phyloP scores from a whole-genome alignment of 2,329 filamentous ascomycete genomes.

The Trichoderma koningiopsis region DNA sequence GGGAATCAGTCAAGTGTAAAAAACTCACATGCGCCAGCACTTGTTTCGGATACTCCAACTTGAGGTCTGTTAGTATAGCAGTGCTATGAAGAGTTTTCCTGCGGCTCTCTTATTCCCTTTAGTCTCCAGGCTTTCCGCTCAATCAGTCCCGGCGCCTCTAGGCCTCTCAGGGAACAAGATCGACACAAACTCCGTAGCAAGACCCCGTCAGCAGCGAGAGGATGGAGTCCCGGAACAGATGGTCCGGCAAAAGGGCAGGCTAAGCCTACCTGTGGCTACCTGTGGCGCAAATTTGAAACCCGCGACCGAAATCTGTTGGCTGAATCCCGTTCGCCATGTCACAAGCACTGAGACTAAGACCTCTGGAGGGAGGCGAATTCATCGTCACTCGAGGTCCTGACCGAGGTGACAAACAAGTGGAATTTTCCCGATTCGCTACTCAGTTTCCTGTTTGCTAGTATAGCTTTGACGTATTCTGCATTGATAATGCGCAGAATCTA shows the following conservation, averaged over 20 bases:
- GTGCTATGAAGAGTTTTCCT: not conserved
- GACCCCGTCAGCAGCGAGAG: not conserved
- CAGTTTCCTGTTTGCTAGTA: not conserved
- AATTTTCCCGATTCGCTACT: not conserved
- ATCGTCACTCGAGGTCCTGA: not conserved
- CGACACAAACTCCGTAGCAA: not conserved
- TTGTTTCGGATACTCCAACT: not conserved
- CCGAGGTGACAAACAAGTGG: not conserved
- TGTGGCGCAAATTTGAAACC: not conserved
- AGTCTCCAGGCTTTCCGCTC: not conserved
- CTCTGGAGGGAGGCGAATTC: not conserved
- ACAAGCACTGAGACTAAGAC: not conserved
- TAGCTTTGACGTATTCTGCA: not conserved
- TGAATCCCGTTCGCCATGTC: not conserved
- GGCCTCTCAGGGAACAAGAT: not conserved
- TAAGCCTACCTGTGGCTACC: not conserved
- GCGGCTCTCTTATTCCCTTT: not conserved
- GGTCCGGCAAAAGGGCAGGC: constrained; percentile 1
- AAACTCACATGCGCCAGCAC: not conserved
- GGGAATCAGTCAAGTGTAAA: not conserved
- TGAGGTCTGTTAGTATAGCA: not conserved
- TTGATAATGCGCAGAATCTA: not conserved
- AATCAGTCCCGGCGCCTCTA: not conserved
- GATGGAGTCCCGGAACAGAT: constrained; percentile 9
- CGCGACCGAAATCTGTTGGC: not conserved